Percentiles rank a stretch among this genome's conserved stretches.
These are phyloP conservation scores for Mycosphaerella arachidis DNA, from an alignment of 2,329 filamentous ascomycete genomes.

Conservation along the genomic window DNA sequence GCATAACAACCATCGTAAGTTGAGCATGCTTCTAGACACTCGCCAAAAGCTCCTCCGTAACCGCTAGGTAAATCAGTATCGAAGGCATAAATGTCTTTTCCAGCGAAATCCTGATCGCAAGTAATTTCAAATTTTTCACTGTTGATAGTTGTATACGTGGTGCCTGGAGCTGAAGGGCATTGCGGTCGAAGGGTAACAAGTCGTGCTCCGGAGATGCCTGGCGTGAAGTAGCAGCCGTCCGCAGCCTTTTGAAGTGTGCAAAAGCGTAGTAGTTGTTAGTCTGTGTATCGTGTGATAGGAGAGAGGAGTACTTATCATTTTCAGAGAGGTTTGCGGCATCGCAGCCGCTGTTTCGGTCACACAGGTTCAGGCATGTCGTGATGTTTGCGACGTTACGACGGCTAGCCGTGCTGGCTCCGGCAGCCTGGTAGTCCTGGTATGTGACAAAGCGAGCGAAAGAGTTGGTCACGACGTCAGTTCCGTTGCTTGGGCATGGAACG, in stretches of 20 bases:
- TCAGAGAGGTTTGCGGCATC: conserved; percentile 26
- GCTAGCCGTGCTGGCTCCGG: conserved; percentile 24
- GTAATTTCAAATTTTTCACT: conserved; percentile 23
- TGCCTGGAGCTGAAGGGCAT: conserved; percentile 21
- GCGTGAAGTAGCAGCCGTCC: not conserved
- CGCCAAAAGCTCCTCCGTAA: conserved; percentile 11
- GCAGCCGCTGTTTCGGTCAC: conserved; percentile 20
- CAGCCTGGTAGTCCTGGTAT: conserved; percentile 25
- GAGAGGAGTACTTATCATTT: not conserved
- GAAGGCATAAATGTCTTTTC: conserved; percentile 21
- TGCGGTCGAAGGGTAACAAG: not conserved
- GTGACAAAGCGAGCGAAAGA: conserved; percentile 20
- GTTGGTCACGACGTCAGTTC: conserved; percentile 15
- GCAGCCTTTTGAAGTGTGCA: conserved; percentile 9
- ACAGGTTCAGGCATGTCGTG: conserved; percentile 23
- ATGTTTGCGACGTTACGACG: conserved; percentile 14
- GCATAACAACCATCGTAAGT: conserved; percentile 22
- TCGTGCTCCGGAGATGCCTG: conserved; percentile 2
- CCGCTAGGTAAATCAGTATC: conserved; percentile 8
- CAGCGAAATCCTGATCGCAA: conserved; percentile 28
- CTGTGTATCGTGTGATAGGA: too few species aligned
- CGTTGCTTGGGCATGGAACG: conserved; percentile 7
- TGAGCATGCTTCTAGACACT: conserved; percentile 25
- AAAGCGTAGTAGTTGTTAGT: not conserved
- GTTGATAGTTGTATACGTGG: conserved; percentile 17